Evolutionary conservation across 2,329 filamentous ascomycete genomes (phyloP), one percentile per base, ranked within the genome.

Genomic region (Podosphaera leucotricha): DNA sequence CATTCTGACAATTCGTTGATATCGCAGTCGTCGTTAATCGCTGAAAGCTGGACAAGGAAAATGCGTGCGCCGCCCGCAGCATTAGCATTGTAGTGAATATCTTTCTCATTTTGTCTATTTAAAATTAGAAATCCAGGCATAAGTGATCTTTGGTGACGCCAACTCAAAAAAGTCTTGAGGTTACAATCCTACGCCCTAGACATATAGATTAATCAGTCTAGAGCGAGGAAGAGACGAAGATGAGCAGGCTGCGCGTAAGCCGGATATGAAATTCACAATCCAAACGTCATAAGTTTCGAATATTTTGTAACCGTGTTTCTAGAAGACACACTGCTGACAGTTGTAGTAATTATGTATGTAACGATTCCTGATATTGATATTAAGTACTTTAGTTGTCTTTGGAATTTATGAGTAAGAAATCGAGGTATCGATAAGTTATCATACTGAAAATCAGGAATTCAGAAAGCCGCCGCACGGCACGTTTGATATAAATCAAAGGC

Each of bases 41-140:
- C 45, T 58, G 56, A 33, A 58, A 58, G 43, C 56, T 55, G 35
- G 52, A 52, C 11, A 58, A 50, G 16, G 56, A 56, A 19, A 58
- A 46, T 21, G 56, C 55, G 36, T 51, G 49, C 18, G 48, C 46
- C 16, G 37, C 46, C 24, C 50, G 50, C 30, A 55, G 41, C 30
- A 45, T 44, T 6, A 50, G 28, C 18, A 46, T 33, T 35, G 49
- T 48, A 6, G 46, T 21, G 18, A 52, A 40, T 36, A 42, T 43
- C 43, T 49, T 52, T 36, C 46, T 48, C 45, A 55, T 56, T 18
- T 38, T 51, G 38, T 36, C 45, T 44, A 15, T 36, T 44, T 26
- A 43, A 36, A 16, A 42, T 37, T 41, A 28, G 30, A 41, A 46
- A 11, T 35, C 42, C 46, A 48, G 44, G 37, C 48, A 42, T 44